Base-by-base conservation (phyloP, 2,329 filamentous ascomycete genomes). In the Stagonosporopsis rhizophila region DNA sequence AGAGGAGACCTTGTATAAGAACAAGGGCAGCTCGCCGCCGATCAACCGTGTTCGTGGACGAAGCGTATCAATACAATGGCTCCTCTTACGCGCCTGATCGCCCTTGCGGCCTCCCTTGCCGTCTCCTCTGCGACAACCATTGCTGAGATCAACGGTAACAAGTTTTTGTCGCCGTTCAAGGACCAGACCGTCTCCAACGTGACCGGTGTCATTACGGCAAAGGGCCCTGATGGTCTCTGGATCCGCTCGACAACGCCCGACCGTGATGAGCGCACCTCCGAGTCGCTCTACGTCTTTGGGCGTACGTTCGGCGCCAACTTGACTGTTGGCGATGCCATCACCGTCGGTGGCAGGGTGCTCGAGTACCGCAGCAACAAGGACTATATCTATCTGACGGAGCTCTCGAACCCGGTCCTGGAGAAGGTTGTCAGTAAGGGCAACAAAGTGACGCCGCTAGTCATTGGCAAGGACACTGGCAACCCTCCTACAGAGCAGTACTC, bases 141-240 rank as follows among this genome's bases (percentile, higher is more conserved):
- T 41, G 64, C 87, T 66, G 89, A 90, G 32, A 89, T 90, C 80
- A 90, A 89, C 64, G 87, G 88, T 62, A 81, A 85, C 66, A 80
- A 75, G 20, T 90, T 84, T 73, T 72, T 89, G 44, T 90, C 88
- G 15, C 82, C 86, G 0, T 84, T 84, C 70, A 78, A 78, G 8
- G 83, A 83, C 44, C 75, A 86, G 69, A 76, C 75, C 6, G 83
- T 90, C 46, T 81, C 80, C 20, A 83, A 83, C 53, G 80, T 91
- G 52, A 81, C 82, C 30, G 88, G 88, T 34, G 75, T 90, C 11
- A 81, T 91, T 15, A 88, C 87, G 17, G 88, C 87, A 30, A 86
- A 86, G 67, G 81, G 83, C 0, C 80, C 82, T 14, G 80, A 79
- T 56, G 88, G 88, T 12, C 80, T 91, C 69, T 91, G 83, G 79